These are phyloP conservation scores for Coprinellus micaceus DNA, from an alignment of 768 basidiomycete genomes.

Conservation along the genomic window DNA sequence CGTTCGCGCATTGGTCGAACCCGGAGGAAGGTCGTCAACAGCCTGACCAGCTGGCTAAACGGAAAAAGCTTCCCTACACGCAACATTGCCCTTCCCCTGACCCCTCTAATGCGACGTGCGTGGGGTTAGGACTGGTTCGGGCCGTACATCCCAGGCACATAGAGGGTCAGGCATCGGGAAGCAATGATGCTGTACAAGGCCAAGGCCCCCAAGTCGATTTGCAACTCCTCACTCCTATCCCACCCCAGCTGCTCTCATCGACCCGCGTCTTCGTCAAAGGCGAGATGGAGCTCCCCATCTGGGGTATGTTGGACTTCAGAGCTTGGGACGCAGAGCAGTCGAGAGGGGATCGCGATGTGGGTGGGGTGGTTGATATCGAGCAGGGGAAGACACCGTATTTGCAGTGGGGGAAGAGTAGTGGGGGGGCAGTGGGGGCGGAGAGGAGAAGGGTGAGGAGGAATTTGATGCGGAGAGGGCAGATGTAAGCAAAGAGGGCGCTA, in stretches of 20 bases:
- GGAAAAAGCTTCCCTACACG: slow-evolving; percentile 46
- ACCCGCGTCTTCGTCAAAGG: slow-evolving; percentile 70
- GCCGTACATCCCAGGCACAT: slow-evolving; percentile 25
- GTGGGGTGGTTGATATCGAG: slow-evolving; percentile 45
- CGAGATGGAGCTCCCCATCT: slow-evolving; percentile 82
- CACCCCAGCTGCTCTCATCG: slow-evolving; percentile 39
- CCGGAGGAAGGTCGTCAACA: neutral
- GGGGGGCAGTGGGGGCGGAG: slow-evolving; percentile 58
- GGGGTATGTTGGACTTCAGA: slow-evolving; percentile 80
- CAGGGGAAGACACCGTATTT: slow-evolving; percentile 68
- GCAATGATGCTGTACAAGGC: no score
- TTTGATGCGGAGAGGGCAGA: slow-evolving; percentile 79
- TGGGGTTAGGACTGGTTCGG: slow-evolving; percentile 79
- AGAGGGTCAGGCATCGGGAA: neutral
- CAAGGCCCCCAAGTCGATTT: slow-evolving; percentile 24
- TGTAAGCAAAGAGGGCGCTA: no score
- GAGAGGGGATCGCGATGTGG: slow-evolving; percentile 16
- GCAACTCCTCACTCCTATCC: slow-evolving; percentile 81
- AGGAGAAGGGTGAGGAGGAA: slow-evolving; percentile 76
- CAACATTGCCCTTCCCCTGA: slow-evolving; percentile 53
- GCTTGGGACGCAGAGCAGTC: slow-evolving; percentile 13
- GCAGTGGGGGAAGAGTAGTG: slow-evolving; percentile 57
- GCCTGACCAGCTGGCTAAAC: neutral
- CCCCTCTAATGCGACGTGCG: slow-evolving; percentile 58
- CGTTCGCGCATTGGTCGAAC: slow-evolving; percentile 16